phyloP scores from a whole-genome alignment of 306 rosid genomes.

The Trifolium repens region DNA sequence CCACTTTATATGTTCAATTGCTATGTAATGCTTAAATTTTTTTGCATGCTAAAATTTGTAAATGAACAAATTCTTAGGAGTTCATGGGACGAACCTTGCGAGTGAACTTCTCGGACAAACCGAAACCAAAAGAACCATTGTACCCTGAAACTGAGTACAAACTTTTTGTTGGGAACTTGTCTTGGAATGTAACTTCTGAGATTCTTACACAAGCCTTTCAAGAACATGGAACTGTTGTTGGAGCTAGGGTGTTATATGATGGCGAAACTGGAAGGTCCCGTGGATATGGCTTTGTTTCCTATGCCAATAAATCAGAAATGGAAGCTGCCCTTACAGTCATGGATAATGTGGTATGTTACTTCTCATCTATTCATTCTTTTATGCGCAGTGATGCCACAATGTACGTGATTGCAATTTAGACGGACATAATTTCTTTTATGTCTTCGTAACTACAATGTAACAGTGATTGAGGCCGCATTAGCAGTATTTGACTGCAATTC shows the following conservation, averaged over 20 bases:
- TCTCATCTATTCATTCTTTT: constrained; percentile 19
- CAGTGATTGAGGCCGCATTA: neutral
- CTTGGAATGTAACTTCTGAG: constrained; percentile 91
- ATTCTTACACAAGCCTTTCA: constrained; percentile 71
- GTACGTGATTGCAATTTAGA: neutral
- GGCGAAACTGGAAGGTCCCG: constrained; percentile 91
- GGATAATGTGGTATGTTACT: constrained; percentile 65
- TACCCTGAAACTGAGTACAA: constrained; percentile 87
- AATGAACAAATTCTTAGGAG: constrained; percentile 59
- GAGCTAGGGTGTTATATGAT: constrained; percentile 84
- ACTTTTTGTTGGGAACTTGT: constrained; percentile 85
- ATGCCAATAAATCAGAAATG: constrained; percentile 74
- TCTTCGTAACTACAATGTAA: neutral
- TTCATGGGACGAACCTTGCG: constrained; percentile 81
- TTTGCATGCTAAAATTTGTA: constrained; percentile 23
- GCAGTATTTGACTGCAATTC: neutral
- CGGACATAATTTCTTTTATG: neutral
- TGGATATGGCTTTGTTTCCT: constrained; percentile 91
- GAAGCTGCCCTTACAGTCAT: constrained; percentile 74
- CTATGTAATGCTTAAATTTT: constrained; percentile 2
- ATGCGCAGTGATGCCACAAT: neutral
- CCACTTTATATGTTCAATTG: constrained; percentile 11
- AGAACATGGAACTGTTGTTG: constrained; percentile 86
- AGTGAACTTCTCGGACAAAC: constrained; percentile 88
- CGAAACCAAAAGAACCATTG: constrained; percentile 75